Base-by-base conservation (phyloP, 2,329 filamentous ascomycete genomes). In the Trichoderma lentiforme region DNA sequence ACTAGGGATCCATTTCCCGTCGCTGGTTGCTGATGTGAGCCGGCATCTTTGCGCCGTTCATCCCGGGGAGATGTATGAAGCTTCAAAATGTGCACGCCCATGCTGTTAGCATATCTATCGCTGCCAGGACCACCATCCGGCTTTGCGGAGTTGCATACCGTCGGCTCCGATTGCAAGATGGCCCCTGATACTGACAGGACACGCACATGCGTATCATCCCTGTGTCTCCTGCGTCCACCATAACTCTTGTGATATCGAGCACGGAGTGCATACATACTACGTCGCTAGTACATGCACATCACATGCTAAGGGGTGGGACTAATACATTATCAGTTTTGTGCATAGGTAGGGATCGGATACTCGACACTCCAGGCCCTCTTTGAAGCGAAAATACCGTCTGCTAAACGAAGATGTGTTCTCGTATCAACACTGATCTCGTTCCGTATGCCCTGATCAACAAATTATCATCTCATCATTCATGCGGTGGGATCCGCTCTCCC, bases 401-500 rank as follows among this genome's bases (percentile, higher is more conserved):
- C 2, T 51, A 15, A 14, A 21, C 30, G 21, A 34, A 24, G 4
- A 9, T 28, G 9, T 28, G 2, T 21, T 32, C 30, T 65, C 28
- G 11, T 24, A 28, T 51, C 39, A 28, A 56, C 36, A 34, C 32
- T 36, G 6, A 34, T 32, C 56, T 32, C 15, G 28, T 28, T 21
- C 36, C 39, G 15, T 30, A 30, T 24, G 28, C 24, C 39, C 18
- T 11, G 8, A 63, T 24, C 32, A 26, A 18, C 26, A 14, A 12
- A 47, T 8, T 26, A 24, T 15, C 26, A 32, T 39, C 60, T 57
- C 60, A 14, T 32, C 60, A 5, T 14, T 64, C 28, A 28, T 11
- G 39, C 30, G 14, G 12, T 58, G 30, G 68, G 47, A n/a, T 71
- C 68, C 68, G 68, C 68, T 71, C 61, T 12, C 68, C 68, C 68